These are phyloP conservation scores for Akanthomyces dipterigenus DNA, from an alignment of 2,329 filamentous ascomycete genomes.

Conservation along the genomic window DNA sequence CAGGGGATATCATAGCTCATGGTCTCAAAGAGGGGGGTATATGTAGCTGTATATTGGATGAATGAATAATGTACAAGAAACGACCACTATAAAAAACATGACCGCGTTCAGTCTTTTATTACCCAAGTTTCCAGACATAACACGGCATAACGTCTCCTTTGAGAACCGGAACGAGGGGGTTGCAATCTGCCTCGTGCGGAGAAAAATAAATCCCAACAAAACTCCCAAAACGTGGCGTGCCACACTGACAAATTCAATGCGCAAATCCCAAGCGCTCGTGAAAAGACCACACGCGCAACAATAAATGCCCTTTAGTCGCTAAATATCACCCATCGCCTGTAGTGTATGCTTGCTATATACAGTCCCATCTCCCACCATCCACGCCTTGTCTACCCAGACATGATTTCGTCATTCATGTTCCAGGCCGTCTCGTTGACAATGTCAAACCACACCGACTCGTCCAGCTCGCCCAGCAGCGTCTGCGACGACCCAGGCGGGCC, in stretches of 20 bases:
- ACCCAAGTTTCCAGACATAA: background rate
- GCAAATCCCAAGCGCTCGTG: background rate
- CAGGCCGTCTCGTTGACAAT: conserved; percentile 13
- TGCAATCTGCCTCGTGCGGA: background rate
- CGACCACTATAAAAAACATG: background rate
- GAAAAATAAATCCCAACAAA: background rate
- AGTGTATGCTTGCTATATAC: background rate
- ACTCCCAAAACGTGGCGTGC: background rate
- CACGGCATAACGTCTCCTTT: background rate
- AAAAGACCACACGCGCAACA: background rate
- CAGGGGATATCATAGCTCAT: background rate
- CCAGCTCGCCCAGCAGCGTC: conserved; percentile 10
- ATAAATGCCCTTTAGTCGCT: background rate
- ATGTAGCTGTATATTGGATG: background rate
- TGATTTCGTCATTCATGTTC: conserved; percentile 13
- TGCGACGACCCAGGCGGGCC: conserved; percentile 12
- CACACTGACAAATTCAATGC: background rate
- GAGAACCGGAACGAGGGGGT: background rate
- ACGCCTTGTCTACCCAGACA: conserved; percentile 3
- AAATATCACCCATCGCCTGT: background rate
- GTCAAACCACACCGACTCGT: conserved; percentile 13
- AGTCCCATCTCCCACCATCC: background rate
- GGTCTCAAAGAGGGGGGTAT: background rate
- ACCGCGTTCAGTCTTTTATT: no score
- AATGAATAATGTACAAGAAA: background rate